Evolutionary conservation across 495 filamentous ascomycete species (phyloP), one percentile per base, ranked within the genome.

Genomic region (Haplographium delicatum): DNA sequence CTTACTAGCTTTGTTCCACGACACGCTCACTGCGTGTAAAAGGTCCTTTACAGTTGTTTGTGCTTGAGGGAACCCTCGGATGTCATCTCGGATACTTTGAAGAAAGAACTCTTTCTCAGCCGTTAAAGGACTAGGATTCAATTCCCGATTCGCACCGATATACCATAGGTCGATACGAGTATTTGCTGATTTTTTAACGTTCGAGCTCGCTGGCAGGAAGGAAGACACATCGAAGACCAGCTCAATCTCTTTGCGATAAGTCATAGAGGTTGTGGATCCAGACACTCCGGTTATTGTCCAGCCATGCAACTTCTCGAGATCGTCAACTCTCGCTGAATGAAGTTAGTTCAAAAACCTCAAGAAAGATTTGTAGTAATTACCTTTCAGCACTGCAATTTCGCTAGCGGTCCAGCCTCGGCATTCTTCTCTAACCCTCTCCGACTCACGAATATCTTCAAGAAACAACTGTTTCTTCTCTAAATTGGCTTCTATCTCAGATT

Each of bases 341-440:
- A 88, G 64, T 54, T 34, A 44, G 47, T 20, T 5, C n/a, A n/a
- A n/a, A n/a, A n/a, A n/a, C n/a, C n/a, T n/a, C n/a, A n/a, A n/a
- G 34, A 28, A 34, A 52, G 27, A 16, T 46, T 43, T 34, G 16
- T 25, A 9, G 39, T 13, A 43, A 74, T 59, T 68, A 88, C 85
- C 75, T 73, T 91, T 88, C 6, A 91, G 69, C 20, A 73, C 72
- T 44, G 67, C 72, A 47, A 97, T 84, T 62, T 97, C 93, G 15
- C 72, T 77, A 24, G 82, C 75, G 51, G 82, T 93, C 86, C 90
- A 96, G 18, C 93, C 90, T 15, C 90, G 79, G 63, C 85, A 95
- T 58, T 93, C 83, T 63, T 95, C 88, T 54, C 84, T 80, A 28
- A 94, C 72, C 48, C 82, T 83, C 60, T 96, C 89, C 0, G 91